These are phyloP conservation scores for Zymoseptoria tritici DNA, from an alignment of 2,329 filamentous ascomycete species.

Conservation along the genomic window DNA sequence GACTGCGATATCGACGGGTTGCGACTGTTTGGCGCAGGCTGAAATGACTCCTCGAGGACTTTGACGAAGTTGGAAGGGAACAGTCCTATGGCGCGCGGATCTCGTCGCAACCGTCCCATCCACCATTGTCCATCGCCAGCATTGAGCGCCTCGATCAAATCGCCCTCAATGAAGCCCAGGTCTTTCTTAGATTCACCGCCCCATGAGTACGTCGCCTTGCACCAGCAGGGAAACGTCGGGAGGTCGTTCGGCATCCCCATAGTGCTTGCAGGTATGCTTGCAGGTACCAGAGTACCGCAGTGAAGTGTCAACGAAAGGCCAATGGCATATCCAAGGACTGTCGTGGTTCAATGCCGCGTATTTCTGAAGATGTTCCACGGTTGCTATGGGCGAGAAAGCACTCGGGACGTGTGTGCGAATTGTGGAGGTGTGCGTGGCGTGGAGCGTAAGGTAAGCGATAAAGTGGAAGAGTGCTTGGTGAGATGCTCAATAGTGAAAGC, in stretches of 20 bases:
- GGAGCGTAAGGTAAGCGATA: neutral
- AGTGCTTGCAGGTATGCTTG: neutral
- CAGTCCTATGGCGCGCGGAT: slow-evolving; percentile 81
- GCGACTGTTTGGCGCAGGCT: slow-evolving; percentile 57
- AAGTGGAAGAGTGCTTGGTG: neutral
- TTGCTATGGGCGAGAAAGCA: neutral
- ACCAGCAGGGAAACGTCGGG: slow-evolving; percentile 34
- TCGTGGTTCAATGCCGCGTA: neutral
- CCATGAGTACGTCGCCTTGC: slow-evolving; percentile 35
- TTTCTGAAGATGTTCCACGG: neutral
- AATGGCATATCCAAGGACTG: neutral
- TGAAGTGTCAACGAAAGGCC: neutral
- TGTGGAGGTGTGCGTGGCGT: neutral
- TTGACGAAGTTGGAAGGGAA: slow-evolving; percentile 98
- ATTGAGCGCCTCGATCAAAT: slow-evolving; percentile 96
- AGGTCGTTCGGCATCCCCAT: slow-evolving; percentile 14
- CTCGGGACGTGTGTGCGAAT: neutral
- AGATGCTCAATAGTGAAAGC: neutral
- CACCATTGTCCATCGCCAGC: slow-evolving; percentile 98
- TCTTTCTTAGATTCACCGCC: slow-evolving; percentile 69
- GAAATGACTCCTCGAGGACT: slow-evolving; percentile 75
- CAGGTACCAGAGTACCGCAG: neutral
- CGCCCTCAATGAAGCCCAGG: slow-evolving; percentile 92
- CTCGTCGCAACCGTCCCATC: slow-evolving; percentile 85
- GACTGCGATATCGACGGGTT: slow-evolving; percentile 44